Base-by-base conservation (phyloP, 306 rosid genomes). In the Vigna radiata region DNA sequence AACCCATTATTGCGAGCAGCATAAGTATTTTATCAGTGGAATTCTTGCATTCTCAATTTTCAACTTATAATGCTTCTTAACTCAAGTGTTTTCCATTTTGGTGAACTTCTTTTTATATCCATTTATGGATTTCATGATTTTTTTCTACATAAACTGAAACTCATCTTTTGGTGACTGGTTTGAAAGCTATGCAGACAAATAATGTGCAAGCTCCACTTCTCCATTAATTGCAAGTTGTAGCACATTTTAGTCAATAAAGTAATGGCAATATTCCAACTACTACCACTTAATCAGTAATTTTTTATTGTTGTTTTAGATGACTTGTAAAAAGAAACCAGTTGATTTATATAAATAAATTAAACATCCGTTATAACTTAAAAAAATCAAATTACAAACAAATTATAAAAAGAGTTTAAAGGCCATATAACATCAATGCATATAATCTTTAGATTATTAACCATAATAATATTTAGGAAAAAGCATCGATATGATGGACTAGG, bases 141-240 rank as follows among this genome's bases (percentile, higher is more conserved):
- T 53, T 3, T 1, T 36, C 37, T 4, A 33, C 7, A 53, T 17
- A 53, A 53, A 41, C 8, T 68, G 23, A 21, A 67, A 67, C 14
- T 27, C 71, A 66, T 18, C 7, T 66, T 66, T 66, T 43, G 43
- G 43, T 37, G 43, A 44, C 37, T 23, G 8, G 55, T 46, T 8
- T 47, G 14, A 25, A 68, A 23, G 39, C 6, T 36, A 36, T 36
- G 39, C 39, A 36, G 39, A 23, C 56, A 68, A 21, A 44, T 12
- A 5, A 13, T 3, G 37, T 23, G 37, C 55, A 43, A 23, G 29
- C 59, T 15, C 73, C 44, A 48, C 73, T 48, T 47, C 16, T 47
- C 41, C 39, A 48, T 29, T 68, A 7, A 47, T 8, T 12, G 33
- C 53, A 66, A 66, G 36, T 66, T 41, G 72, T n/a, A 66, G n/a